A percentile compares a stretch with the other conserved stretches of the same genome.
Conservation (phyloP, 2,329 filamentous ascomycete species). For the Fusarium albidum region DNA sequence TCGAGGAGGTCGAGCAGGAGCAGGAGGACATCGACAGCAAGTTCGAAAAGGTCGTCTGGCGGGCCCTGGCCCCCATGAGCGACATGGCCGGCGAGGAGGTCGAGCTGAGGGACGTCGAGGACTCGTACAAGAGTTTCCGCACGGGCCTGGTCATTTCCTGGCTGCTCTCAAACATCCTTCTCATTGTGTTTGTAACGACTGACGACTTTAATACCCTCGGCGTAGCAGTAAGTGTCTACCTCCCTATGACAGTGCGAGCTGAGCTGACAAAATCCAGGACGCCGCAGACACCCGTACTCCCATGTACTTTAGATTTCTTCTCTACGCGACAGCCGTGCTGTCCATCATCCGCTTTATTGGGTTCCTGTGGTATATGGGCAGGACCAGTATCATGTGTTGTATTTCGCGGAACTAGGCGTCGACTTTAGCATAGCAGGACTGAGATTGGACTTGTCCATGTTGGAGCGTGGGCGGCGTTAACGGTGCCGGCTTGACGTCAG, state of each 20-base stretch:
- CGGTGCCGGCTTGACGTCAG: no score
- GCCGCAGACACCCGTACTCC: constrained; percentile 31
- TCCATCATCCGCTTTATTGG: constrained; percentile 36
- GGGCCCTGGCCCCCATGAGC: constrained; percentile 36
- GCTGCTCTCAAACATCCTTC: constrained; percentile 37
- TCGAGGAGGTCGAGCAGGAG: constrained; percentile 36
- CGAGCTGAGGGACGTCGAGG: constrained; percentile 35
- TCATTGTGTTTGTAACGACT: constrained; percentile 36
- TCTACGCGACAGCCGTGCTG: constrained; percentile 36
- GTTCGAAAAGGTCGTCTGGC: constrained; percentile 38
- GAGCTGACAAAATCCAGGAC: constrained; percentile 26
- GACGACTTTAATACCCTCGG: constrained; percentile 35
- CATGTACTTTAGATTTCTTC: constrained; percentile 34
- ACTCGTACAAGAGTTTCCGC: constrained; percentile 38
- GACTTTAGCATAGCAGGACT: no score
- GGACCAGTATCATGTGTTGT: constrained; percentile 39
- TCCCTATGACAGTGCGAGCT: fast-evolving
- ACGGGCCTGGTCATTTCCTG: constrained; percentile 37
- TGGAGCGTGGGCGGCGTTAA: no score
- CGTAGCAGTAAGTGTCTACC: constrained; percentile 27
- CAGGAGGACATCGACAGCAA: constrained; percentile 38
- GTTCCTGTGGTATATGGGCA: constrained; percentile 38
- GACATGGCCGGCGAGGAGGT: constrained; percentile 28
- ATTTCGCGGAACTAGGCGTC: constrained; percentile 29
- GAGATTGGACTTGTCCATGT: no score